Percentiles rank a stretch among this genome's conserved stretches.
phyloP scores from a whole-genome alignment of 371 early-diverging fungal species.

The Funneliformis caledonium region DNA sequence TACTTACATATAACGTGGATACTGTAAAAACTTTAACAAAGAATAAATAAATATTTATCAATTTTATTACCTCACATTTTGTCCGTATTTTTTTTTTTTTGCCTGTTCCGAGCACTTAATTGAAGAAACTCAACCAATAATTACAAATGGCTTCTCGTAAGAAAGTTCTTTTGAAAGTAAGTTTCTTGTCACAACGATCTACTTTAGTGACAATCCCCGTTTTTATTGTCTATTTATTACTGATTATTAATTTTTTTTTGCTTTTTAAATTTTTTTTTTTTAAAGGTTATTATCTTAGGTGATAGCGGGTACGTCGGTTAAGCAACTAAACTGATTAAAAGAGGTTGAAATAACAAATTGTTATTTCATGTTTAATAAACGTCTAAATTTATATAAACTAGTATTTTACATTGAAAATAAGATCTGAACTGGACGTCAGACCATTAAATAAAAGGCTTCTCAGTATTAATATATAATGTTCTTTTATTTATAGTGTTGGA shows the following conservation, averaged over 20 bases:
- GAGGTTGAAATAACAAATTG: too few species aligned
- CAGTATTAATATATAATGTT: not conserved
- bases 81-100: not conserved
- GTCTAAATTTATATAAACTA: not conserved
- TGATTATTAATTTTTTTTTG: conserved; percentile 37
- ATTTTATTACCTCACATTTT: not conserved
- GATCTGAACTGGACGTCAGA: not conserved
- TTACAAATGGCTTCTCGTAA: conserved; percentile 57
- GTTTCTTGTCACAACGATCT: not conserved
- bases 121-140: not conserved
- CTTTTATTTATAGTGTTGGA: conserved; percentile 71
- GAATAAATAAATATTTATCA: not conserved
- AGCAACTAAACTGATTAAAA: not conserved
- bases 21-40: not conserved
- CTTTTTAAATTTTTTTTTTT: not conserved
- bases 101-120: not conserved
- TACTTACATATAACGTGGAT: conserved; percentile 13
- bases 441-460: not conserved
- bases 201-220: not conserved
- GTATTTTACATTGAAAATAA: not conserved
- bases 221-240: not conserved
- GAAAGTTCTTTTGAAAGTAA: conserved; percentile 67
- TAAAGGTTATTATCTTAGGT: conserved; percentile 89
- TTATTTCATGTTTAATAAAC: not conserved
- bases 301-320: conserved; percentile 78